Percentiles rank a stretch among this genome's conserved stretches.
Conservation (phyloP, 371 early-diverging fungal species). For the Apophysomyces elegans region DNA sequence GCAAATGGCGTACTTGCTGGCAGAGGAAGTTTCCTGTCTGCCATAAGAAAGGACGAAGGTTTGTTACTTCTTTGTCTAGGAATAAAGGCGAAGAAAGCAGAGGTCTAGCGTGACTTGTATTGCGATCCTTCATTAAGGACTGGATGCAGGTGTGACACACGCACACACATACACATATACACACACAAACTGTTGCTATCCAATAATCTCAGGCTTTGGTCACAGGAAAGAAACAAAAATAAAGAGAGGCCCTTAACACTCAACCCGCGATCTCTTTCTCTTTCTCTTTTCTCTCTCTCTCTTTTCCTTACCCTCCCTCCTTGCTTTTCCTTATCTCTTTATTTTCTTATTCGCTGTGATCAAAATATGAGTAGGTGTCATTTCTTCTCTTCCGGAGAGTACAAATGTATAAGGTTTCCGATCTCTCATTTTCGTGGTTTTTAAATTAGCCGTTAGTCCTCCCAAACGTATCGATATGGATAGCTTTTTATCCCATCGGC, state of each 20-base stretch:
- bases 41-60: neutral
- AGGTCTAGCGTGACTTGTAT: neutral
- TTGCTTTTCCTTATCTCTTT: no score
- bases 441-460: neutral
- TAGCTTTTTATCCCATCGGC: slow-evolving; percentile 61
- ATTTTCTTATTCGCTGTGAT: no score
- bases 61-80: no score
- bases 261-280: neutral
- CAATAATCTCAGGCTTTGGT: neutral
- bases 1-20: neutral
- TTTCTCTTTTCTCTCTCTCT: neutral
- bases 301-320: neutral
- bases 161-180: neutral
- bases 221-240: neutral
- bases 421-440: neutral
- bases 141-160: slow-evolving; percentile 4
- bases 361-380: neutral
- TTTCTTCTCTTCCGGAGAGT: neutral
- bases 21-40: neutral
- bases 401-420: no score
- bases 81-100: neutral
- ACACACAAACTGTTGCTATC: neutral
- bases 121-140: no score
- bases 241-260: no score
- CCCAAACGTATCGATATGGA: slow-evolving; percentile 34